A percentile compares a stretch with the other conserved stretches of the same genome.
Evolutionary conservation across 2,329 filamentous ascomycete species (phyloP).

Genomic region (Atkinsonella hypoxylon): DNA sequence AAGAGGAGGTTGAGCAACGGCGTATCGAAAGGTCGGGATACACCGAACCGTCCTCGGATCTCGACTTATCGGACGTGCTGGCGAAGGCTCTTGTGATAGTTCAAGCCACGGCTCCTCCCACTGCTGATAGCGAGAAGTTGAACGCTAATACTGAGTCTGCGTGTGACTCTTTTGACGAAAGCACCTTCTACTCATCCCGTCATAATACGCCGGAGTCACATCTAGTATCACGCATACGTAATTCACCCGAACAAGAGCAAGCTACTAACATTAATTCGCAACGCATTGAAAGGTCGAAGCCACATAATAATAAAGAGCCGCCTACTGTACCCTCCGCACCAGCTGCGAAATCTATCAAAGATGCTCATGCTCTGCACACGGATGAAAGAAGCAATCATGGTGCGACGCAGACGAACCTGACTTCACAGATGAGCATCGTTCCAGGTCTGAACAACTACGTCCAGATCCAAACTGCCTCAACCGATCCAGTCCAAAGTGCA

Average conservation of each 20-base stretch:
- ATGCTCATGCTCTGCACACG: background rate
- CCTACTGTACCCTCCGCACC: background rate
- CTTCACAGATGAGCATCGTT: slow-evolving; percentile 12
- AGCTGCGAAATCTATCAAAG: background rate
- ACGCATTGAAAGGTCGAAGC: slow-evolving; percentile 6
- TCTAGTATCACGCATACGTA: slow-evolving; percentile 37
- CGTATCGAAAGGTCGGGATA: slow-evolving; percentile 32
- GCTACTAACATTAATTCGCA: slow-evolving; percentile 9
- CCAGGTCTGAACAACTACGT: slow-evolving; percentile 21
- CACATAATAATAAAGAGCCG: background rate
- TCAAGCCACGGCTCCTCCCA: slow-evolving; percentile 51
- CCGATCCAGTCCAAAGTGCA: slow-evolving; percentile 18
- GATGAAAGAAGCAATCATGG: background rate
- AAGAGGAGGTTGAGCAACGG: slow-evolving; percentile 62
- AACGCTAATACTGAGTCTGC: slow-evolving; percentile 45
- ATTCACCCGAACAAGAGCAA: slow-evolving; percentile 23
- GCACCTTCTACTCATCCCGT: slow-evolving; percentile 92
- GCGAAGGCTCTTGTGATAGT: slow-evolving; percentile 59
- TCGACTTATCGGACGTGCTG: slow-evolving; percentile 63
- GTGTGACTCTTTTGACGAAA: slow-evolving; percentile 81
- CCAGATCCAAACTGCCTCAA: slow-evolving; percentile 8
- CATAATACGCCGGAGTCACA: slow-evolving; percentile 61
- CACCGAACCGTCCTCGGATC: slow-evolving; percentile 46
- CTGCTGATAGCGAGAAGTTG: slow-evolving; percentile 42
- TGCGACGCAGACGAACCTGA: slow-evolving; percentile 5